Conservation (phyloP, 2,329 filamentous ascomycete genomes). For the Akanthomyces muscarius region DNA sequence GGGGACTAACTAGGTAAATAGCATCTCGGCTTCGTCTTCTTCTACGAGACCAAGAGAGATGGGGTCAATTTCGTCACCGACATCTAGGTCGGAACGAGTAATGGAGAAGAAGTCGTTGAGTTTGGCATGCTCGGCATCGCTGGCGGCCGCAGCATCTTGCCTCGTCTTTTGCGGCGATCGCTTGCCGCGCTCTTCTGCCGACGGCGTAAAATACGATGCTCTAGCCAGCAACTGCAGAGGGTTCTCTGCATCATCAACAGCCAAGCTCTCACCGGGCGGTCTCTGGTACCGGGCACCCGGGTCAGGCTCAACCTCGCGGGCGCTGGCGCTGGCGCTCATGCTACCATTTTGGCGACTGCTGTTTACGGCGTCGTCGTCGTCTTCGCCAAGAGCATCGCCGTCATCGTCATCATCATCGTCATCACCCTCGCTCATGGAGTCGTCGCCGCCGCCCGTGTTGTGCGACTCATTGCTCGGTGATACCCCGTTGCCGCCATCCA, state of each 20-base stretch:
- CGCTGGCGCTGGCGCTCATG: conserved; percentile 1
- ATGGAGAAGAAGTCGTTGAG: conserved; percentile 65
- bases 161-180: conserved; percentile 25
- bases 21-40: conserved; percentile 56
- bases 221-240: conserved; percentile 68
- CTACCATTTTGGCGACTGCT: neutral
- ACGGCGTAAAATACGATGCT: conserved; percentile 64
- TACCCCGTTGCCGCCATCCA: conserved; percentile 20
- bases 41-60: conserved; percentile 67
- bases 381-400: conserved; percentile 23
- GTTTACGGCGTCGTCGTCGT: conserved; percentile 20
- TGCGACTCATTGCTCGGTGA: conserved; percentile 20
- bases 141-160: conserved; percentile 18
- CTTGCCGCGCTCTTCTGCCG: conserved; percentile 33
- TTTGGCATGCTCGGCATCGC: conserved; percentile 31
- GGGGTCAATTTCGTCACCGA: conserved; percentile 62
- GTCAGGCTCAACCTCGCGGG: neutral
- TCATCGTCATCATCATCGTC: conserved; percentile 22
- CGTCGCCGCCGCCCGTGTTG: conserved; percentile 15
- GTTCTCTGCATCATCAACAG: conserved; percentile 70
- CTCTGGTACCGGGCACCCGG: neutral
- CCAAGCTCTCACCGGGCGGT: conserved; percentile 47
- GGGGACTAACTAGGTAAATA: conserved; percentile 60
- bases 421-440: conserved; percentile 26
- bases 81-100: conserved; percentile 58